Evolutionary conservation across 2,329 filamentous ascomycete species (phyloP).

Genomic region (Fusarium sp.): DNA sequence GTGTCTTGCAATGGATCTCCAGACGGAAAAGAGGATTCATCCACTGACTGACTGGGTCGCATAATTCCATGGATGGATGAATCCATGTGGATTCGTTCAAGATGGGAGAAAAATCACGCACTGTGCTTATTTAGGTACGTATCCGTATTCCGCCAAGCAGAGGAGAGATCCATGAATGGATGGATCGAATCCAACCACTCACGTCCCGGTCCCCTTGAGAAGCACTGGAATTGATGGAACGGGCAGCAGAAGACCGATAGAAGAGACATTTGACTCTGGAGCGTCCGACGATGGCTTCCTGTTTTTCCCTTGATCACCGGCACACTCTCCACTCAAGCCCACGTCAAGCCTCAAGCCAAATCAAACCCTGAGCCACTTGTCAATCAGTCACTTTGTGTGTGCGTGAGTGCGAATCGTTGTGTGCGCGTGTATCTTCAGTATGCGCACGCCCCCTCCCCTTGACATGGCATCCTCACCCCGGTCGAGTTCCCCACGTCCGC

Average conservation of each 20-base stretch:
- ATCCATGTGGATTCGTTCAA: slow-evolving; percentile 22
- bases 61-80: slow-evolving; percentile 18
- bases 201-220: slow-evolving; percentile 3
- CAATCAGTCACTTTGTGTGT: slow-evolving; percentile 23
- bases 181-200: slow-evolving; percentile 19
- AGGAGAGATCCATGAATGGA: slow-evolving; percentile 2
- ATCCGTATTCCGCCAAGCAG: slow-evolving; percentile 2
- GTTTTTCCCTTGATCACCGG: slow-evolving; percentile 11
- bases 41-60: slow-evolving; percentile 26
- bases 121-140: slow-evolving; percentile 28
- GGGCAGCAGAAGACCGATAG: neutral
- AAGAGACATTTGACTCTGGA: neutral
- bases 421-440: slow-evolving; percentile 22
- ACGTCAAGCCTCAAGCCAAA: slow-evolving; percentile 26
- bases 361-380: slow-evolving; percentile 15
- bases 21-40: slow-evolving; percentile 25
- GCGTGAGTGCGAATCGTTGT: slow-evolving; percentile 6
- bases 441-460: slow-evolving; percentile 34
- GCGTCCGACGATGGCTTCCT: slow-evolving; percentile 3
- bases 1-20: slow-evolving; percentile 6
- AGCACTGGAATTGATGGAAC: slow-evolving; percentile 4
- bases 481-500: slow-evolving; percentile 33
- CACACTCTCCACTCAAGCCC: slow-evolving; percentile 14
- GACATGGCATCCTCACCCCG: slow-evolving; percentile 20
- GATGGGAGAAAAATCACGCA: slow-evolving; percentile 25